These are phyloP conservation scores for Pseudozyma pruni DNA, from an alignment of 1,284 basidiomycete genomes.

Conservation along the genomic window DNA sequence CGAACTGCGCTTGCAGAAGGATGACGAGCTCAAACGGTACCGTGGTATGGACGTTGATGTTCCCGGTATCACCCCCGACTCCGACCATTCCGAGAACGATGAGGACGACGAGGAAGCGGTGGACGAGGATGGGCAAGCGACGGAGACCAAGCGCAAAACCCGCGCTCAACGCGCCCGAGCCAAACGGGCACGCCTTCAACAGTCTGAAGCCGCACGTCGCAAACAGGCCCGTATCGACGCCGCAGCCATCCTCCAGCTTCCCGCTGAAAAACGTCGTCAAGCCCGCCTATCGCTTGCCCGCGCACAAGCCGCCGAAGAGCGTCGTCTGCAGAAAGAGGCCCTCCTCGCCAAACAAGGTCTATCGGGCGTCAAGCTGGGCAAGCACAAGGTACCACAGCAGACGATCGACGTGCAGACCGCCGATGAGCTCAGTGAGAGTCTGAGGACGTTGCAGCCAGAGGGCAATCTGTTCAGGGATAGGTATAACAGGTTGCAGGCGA, in stretches of 20 bases:
- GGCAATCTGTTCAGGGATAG: slow-evolving; percentile 92
- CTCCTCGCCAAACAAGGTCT: slow-evolving; percentile 43
- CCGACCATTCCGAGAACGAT: neutral
- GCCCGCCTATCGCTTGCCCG: slow-evolving; percentile 25
- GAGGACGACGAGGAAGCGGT: slow-evolving; percentile 7
- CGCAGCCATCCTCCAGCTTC: slow-evolving; percentile 42
- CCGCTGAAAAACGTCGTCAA: slow-evolving; percentile 35
- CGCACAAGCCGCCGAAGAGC: slow-evolving; percentile 28
- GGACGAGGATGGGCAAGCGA: slow-evolving; percentile 2
- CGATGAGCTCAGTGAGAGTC: slow-evolving; percentile 87
- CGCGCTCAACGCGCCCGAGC: slow-evolving; percentile 46
- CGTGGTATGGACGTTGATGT: slow-evolving; percentile 49
- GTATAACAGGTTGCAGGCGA: slow-evolving; percentile 82
- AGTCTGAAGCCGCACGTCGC: slow-evolving; percentile 21
- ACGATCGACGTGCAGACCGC: slow-evolving; percentile 82
- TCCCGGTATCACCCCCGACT: slow-evolving; percentile 9
- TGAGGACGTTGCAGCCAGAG: slow-evolving; percentile 88
- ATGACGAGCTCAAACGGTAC: slow-evolving; percentile 28
- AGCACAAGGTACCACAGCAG: slow-evolving; percentile 38
- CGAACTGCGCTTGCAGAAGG: slow-evolving; percentile 20
- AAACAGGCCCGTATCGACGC: slow-evolving; percentile 45
- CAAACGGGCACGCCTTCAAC: slow-evolving; percentile 29
- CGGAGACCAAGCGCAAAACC: slow-evolving; percentile 53
- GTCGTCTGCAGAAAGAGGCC: slow-evolving; percentile 34
- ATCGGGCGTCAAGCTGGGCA: slow-evolving; percentile 49